Base-by-base conservation (phyloP, 495 filamentous ascomycete genomes). In the Aspergillus carlsbadensis region DNA sequence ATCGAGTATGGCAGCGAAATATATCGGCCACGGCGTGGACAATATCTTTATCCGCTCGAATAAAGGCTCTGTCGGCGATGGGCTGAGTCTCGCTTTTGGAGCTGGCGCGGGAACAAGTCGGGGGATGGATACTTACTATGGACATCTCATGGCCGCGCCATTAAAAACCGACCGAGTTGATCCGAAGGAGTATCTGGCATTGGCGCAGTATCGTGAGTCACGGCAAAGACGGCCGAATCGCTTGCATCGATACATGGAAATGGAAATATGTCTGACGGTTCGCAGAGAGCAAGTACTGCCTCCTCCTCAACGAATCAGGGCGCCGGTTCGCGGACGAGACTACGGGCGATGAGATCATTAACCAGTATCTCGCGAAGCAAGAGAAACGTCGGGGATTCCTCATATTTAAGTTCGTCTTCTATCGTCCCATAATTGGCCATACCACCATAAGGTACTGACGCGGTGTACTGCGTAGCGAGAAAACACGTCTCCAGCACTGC, bases 21-120 rank as follows among this genome's bases (percentile, higher is more conserved):
- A 68, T 21, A 36, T 66, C 4, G 59, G 56, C n/a, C 31, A 36
- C 3, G 66, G 63, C 2, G 66, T 54, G 11, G 63, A 66, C 17
- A 66, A 68, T 18, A 60, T 68, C 11, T 68, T 66, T 36, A 60
- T 68, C 2, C 63, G 66, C n/a, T 66, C 66, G 0, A 68, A 66
- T 18, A 54, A 36, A 26, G 65, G 65, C 21, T 68, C 62, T 0
- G 65, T 68, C 15, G 65, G 65, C 0, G 65, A 65, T 51, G 65
- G 65, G 6, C 57, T 68, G 0, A 57, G 18, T 17, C 35, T 68
- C 24, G 65, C 62, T 5, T 20, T 54, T 3, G 36, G 31, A 24
- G 58, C 39, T 24, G 65, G 65, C 26, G 65, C 62, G 11, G 65
- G 54, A 18, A 58, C 62, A 5, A 68, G 60, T 15, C 52, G 57